A percentile compares a stretch with the other conserved stretches of the same genome.
These are phyloP conservation scores for Populus hybrid DNA, from an alignment of 441 rosid genomes.

Conservation along the genomic window DNA sequence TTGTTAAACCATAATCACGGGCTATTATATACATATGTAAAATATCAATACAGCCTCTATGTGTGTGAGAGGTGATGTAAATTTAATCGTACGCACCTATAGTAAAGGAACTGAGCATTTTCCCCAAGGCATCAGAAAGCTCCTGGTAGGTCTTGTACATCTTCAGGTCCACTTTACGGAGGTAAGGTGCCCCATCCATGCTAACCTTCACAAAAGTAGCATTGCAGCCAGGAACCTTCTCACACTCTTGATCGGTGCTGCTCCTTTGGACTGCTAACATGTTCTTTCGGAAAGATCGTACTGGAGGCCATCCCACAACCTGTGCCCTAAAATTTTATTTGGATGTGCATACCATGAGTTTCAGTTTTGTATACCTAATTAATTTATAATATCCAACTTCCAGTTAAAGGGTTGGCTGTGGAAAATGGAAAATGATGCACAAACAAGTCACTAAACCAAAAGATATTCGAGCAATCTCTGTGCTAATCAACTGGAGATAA, in stretches of 20 bases:
- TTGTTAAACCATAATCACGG: background rate
- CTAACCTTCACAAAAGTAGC: slow-evolving; percentile 71
- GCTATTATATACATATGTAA: background rate
- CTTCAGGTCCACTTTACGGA: slow-evolving; percentile 75
- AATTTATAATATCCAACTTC: background rate
- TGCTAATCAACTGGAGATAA: background rate
- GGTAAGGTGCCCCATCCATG: slow-evolving; percentile 92
- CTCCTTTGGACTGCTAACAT: slow-evolving; percentile 46
- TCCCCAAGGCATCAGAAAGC: slow-evolving; percentile 57
- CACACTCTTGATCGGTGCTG: slow-evolving; percentile 27
- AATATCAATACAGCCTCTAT: background rate
- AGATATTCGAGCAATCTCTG: background rate
- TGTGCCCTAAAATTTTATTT: slow-evolving; percentile 53
- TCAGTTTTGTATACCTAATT: background rate
- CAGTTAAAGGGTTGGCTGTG: background rate
- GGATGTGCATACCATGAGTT: background rate
- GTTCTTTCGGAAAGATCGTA: slow-evolving; percentile 78
- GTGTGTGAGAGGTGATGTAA: background rate
- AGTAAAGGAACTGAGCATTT: slow-evolving; percentile 75
- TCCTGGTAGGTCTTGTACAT: slow-evolving; percentile 60
- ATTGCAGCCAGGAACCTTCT: slow-evolving; percentile 24
- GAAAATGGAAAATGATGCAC: background rate
- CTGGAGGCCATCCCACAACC: slow-evolving; percentile 96
- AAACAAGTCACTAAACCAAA: background rate
- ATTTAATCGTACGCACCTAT: slow-evolving; percentile 31